These are phyloP conservation scores for Xanthoconium purpureum DNA, from an alignment of 768 basidiomycete species.

Conservation along the genomic window DNA sequence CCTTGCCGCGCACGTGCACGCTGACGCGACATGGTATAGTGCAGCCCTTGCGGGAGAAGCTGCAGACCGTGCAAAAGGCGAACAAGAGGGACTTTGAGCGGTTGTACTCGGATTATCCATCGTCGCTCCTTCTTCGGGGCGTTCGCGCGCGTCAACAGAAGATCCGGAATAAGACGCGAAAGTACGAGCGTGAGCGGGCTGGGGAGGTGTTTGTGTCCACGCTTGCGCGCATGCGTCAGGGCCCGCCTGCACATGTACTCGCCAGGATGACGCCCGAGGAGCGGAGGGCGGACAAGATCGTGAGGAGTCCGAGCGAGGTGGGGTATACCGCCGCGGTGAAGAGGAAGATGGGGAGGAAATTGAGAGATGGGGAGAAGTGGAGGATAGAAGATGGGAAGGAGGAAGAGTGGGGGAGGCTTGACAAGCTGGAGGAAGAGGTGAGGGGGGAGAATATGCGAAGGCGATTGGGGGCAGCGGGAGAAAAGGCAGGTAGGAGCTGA, in stretches of 20 bases:
- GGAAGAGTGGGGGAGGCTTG: conserved; percentile 26
- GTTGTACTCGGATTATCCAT: conserved; percentile 40
- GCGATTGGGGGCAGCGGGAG: not conserved
- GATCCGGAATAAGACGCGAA: conserved; percentile 62
- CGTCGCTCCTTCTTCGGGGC: conserved; percentile 46
- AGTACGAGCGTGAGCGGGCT: conserved; percentile 54
- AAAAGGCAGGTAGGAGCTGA: no score
- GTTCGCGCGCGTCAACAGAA: conserved; percentile 58
- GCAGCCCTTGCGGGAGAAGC: conserved; percentile 34
- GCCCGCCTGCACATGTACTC: conserved; percentile 64
- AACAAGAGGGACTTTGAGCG: conserved; percentile 44
- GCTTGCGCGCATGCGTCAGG: conserved; percentile 44
- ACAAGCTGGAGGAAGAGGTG: conserved; percentile 26
- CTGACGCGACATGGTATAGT: conserved; percentile 28
- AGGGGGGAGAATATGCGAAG: conserved; percentile 30
- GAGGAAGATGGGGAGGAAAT: conserved; percentile 47
- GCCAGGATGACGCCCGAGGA: conserved; percentile 48
- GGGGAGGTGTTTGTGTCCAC: conserved; percentile 59
- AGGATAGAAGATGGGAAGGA: conserved; percentile 33
- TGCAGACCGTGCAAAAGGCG: conserved; percentile 31
- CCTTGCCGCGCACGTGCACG: no score
- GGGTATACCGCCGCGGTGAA: conserved; percentile 74
- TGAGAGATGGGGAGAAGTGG: conserved; percentile 37
- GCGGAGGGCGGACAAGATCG: conserved; percentile 48
- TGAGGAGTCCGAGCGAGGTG: conserved; percentile 53